Percentiles rank a stretch among this genome's conserved stretches.
phyloP scores from a whole-genome alignment of 441 rosid genomes.

The Biscutella laevigata region DNA sequence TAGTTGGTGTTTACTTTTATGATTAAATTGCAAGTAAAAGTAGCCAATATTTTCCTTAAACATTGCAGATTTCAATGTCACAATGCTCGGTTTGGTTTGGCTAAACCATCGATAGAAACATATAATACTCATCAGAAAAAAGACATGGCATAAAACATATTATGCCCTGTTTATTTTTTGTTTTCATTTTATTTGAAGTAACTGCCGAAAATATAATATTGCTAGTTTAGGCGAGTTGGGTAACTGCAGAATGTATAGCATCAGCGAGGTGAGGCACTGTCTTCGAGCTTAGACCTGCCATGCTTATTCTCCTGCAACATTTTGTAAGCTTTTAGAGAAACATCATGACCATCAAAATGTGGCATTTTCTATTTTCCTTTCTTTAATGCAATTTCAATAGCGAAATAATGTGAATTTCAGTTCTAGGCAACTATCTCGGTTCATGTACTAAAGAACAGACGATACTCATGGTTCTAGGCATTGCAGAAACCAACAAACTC shows the following conservation, averaged over 20 bases:
- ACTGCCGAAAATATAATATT: too few relatives aligned
- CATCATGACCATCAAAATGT: background rate
- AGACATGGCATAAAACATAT: slow-evolving; percentile 1
- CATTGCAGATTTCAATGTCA: background rate
- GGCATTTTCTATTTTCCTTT: background rate
- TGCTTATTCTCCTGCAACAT: slow-evolving; percentile 55
- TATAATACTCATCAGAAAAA: background rate
- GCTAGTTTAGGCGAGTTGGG: slow-evolving; percentile 22
- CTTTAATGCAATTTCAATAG: background rate
- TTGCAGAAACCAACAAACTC: background rate
- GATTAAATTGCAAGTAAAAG: too few relatives aligned
- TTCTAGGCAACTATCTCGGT: background rate
- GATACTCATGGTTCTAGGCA: background rate
- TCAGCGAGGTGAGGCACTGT: slow-evolving; percentile 51
- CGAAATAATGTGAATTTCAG: background rate
- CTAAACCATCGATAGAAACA: background rate
- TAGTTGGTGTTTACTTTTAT: too few relatives aligned
- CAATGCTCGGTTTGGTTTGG: slow-evolving; percentile 7
- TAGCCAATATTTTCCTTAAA: background rate
- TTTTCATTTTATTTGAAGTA: background rate
- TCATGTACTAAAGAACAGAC: background rate
- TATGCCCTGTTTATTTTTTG: too few relatives aligned
- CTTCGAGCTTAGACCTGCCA: slow-evolving; percentile 51
- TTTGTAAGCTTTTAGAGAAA: background rate
- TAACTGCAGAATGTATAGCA: slow-evolving; percentile 55